Base-by-base conservation (phyloP, 1,284 basidiomycete species). In the Moniliella sp. region DNA sequence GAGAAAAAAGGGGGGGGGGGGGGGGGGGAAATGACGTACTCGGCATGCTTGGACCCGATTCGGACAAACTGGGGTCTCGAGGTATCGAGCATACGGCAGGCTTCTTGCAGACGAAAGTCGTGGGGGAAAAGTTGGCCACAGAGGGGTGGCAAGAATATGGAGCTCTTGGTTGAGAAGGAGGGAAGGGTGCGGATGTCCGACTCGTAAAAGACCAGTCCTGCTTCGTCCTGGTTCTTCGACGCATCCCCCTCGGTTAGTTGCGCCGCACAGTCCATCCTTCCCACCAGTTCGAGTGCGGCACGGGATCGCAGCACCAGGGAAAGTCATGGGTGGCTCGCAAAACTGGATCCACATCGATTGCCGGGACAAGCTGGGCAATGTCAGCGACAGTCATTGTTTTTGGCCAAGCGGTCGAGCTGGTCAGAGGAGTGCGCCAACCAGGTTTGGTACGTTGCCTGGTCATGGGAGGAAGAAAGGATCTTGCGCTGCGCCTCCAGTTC, bases 71-170 rank as follows among this genome's bases (percentile, higher is more conserved):
- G 43, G 27, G 42, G 8, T 7, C 35, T 18, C 12, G 39, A 36
- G 4, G 54, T 57, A 23, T 40, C 33, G 19, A 59, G 46, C 45
- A 59, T 51, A 15, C 45, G 38, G 8, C 41, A 43, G 3, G 54
- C 56, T 10, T 59, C 56, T 11, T 30, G 34, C n/a, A 59, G 43
- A 11, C 56, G 45, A 30, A 40, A 44, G 31, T 59, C 56, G 9
- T 32, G 27, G 17, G 31, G 36, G 33, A 59, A 59, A 1, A 57
- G 39, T 30, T 42, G 42, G 7, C 45, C 50, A 26, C 44, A 47
- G 19, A 58, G 43, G 25, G 50, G 44, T 27, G 52, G 43, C 10
- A 57, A 36, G 7, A 34, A 28, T 32, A 8, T 42, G 35, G 11
- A 45, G 49, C 21, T 47, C 18, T 4, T 46, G 44, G 10, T 14